A percentile compares a stretch with the other conserved stretches of the same genome.
These are phyloP conservation scores for Euphorbia schlechtendalii DNA, from an alignment of 441 rosid species.

Conservation along the genomic window DNA sequence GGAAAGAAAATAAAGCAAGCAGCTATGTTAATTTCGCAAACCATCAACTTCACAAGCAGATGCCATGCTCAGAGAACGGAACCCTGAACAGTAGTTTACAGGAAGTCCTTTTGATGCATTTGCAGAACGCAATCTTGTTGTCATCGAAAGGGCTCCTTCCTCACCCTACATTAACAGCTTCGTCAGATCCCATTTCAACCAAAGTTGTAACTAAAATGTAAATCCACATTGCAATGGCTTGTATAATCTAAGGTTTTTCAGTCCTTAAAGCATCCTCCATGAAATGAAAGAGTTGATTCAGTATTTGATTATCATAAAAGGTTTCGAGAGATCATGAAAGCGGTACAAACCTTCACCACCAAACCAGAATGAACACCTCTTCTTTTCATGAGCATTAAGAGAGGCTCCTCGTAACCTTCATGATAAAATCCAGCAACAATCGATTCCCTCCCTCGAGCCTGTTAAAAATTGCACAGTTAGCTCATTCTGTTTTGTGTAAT, in stretches of 20 bases:
- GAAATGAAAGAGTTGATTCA: not conserved
- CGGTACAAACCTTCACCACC: constrained; percentile 72
- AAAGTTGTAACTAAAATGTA: not conserved
- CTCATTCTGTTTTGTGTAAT: not conserved
- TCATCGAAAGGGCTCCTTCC: constrained; percentile 97
- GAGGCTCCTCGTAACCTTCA: constrained; percentile 83
- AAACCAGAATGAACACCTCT: constrained; percentile 91
- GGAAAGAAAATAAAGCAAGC: constrained; percentile 3
- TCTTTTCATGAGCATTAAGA: constrained; percentile 96
- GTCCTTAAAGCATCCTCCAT: too few species aligned
- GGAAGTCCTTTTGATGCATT: constrained; percentile 77
- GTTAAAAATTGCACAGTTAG: constrained; percentile 17
- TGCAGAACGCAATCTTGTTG: constrained; percentile 66
- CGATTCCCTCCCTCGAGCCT: constrained; percentile 86
- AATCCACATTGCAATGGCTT: not conserved
- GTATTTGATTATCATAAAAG: not conserved
- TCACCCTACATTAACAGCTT: constrained; percentile 60
- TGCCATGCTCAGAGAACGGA: constrained; percentile 53
- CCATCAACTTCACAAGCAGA: constrained; percentile 72
- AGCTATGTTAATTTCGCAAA: constrained; percentile 24
- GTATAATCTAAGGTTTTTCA: too few species aligned
- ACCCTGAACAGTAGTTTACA: constrained; percentile 91
- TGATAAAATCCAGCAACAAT: constrained; percentile 93
- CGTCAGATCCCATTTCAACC: constrained; percentile 14
- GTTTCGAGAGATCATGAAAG: constrained; percentile 19